Evolutionary conservation across 441 rosid species (phyloP), one percentile per base, ranked within the genome.

Genomic region (Pelargonium australe): DNA sequence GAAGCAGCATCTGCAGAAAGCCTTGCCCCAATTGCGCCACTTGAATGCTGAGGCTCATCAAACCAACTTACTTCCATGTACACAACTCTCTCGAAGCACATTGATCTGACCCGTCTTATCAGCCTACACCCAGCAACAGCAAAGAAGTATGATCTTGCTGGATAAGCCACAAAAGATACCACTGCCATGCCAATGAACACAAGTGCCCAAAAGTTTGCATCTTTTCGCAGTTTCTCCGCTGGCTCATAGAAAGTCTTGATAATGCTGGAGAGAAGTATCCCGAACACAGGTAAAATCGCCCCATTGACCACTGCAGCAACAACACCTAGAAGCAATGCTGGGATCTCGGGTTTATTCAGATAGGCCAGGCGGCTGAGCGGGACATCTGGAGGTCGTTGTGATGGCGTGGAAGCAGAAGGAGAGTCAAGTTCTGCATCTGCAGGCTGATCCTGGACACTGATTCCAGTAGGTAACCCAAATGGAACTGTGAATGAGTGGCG

Each of bases 1-100:
- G 77, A 79, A 6, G 88, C 74, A 31, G 89, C 92, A 78, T 90
- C 94, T 0, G 88, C 80, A 0, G 90, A 90, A 66, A 90, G 67
- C 64, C 94, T 84, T 60, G 91, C 86, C n/a, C 96, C 87, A 31
- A 90, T 78, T 25, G 87, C 85, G 17, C 93, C 90, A 68, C 91
- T 92, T 1, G 96, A 89, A 76, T 92, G 81, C 60, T 85, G 80
- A 53, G 89, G 75, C 55, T 84, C 84, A 65, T 92, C 93, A 37
- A 90, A 88, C 98, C 96, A 92, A 43, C 89, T 81, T 68, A 90
- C 77, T 69, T 92, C 96, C 96, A 84, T 90, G 51, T 57, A 79
- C 67, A 92, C 87, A 31, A 87, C 89, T 79, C 84, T 92, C 87
- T 92, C 86, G 49, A 92, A 90, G 77, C 96, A 87, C 76, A 81